These are phyloP conservation scores for Brettanomyces bruxellensis DNA, from an alignment of 805 yeast genomes.

Conservation along the genomic window DNA sequence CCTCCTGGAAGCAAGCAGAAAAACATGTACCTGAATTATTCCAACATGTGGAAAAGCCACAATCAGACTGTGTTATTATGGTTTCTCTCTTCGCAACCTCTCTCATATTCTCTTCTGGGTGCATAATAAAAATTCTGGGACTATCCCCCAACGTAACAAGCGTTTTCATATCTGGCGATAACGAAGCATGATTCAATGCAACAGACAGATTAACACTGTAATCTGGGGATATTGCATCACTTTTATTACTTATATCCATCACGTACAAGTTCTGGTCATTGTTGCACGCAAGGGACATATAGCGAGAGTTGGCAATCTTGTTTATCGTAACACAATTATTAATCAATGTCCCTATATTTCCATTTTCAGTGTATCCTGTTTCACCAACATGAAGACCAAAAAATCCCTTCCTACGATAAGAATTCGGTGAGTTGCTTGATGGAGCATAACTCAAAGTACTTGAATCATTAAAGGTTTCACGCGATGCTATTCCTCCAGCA, in stretches of 20 bases:
- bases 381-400: conserved; percentile 48
- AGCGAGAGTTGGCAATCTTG: conserved; percentile 33
- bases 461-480: not conserved
- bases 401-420: conserved; percentile 49
- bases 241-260: conserved; percentile 30
- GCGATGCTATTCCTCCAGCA: conserved; percentile 34
- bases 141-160: conserved; percentile 73
- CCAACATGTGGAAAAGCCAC: conserved; percentile 78
- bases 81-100: conserved; percentile 27
- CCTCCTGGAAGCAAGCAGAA: conserved; percentile 81
- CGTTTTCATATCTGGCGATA: conserved; percentile 53
- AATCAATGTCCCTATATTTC: conserved; percentile 69
- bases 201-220: conserved; percentile 41
- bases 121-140: conserved; percentile 50
- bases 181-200: conserved; percentile 66
- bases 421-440: conserved; percentile 20
- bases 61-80: conserved; percentile 49
- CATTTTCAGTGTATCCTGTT: conserved; percentile 37
- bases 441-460: not conserved
- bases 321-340: conserved; percentile 67
- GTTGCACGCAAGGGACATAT: conserved; percentile 64
- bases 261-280: conserved; percentile 69
- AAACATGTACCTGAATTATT: conserved; percentile 67
- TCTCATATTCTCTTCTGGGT: conserved; percentile 28
- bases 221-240: conserved; percentile 1